phyloP scores from a whole-genome alignment of 805 yeast genomes.

The Saccharomycopsis selenospora region DNA sequence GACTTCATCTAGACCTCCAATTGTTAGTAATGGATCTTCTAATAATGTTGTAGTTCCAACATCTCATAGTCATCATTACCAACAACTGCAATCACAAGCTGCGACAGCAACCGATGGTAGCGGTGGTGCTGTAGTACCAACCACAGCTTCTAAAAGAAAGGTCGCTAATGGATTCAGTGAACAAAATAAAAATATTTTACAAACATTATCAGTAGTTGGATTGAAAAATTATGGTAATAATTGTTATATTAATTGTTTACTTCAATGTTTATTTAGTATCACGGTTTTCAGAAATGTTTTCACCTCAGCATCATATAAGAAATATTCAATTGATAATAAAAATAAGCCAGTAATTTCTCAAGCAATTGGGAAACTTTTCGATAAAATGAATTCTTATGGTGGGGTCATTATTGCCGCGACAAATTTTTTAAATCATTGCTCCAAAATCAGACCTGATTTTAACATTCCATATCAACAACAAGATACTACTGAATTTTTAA shows the following conservation, averaged over 20 bases:
- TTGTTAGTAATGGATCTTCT: neutral
- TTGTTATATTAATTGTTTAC: slow-evolving; percentile 68
- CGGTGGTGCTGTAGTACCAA: neutral
- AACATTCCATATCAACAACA: slow-evolving; percentile 70
- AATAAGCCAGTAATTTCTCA: slow-evolving; percentile 34
- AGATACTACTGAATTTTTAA: slow-evolving; percentile 71
- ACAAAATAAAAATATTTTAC: slow-evolving; percentile 27
- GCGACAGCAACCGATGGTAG: neutral
- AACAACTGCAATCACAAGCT: neutral
- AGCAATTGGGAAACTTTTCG: slow-evolving; percentile 47
- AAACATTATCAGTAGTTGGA: slow-evolving; percentile 49
- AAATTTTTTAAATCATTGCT: slow-evolving; percentile 47
- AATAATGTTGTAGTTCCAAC: slow-evolving; percentile 5
- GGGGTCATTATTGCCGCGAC: slow-evolving; percentile 59
- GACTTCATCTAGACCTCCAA: neutral
- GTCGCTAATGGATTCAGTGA: slow-evolving; percentile 4
- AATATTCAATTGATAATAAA: slow-evolving; percentile 28
- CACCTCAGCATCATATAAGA: slow-evolving; percentile 36
- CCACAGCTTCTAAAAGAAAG: neutral
- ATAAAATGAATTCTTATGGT: slow-evolving; percentile 51
- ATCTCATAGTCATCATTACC: slow-evolving; percentile 6
- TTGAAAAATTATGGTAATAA: slow-evolving; percentile 63
- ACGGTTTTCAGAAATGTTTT: slow-evolving; percentile 43
- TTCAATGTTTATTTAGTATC: slow-evolving; percentile 61
- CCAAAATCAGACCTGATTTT: slow-evolving; percentile 55